These are phyloP conservation scores for Hanseniaspora hatyaiensis DNA, from an alignment of 805 yeast genomes.

Conservation along the genomic window DNA sequence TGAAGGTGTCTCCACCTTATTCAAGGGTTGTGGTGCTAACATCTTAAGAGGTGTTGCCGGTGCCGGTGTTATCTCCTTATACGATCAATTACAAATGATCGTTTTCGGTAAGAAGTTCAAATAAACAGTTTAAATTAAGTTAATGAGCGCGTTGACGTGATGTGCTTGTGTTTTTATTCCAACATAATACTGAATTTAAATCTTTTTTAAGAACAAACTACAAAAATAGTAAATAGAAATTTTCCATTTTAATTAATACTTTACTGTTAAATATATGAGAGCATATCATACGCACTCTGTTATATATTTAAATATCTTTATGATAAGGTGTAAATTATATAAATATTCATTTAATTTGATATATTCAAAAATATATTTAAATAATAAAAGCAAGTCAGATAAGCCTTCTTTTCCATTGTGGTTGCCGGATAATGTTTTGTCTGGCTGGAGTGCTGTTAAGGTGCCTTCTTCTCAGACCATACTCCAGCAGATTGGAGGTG, in stretches of 20 bases:
- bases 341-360: conserved; percentile 3
- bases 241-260: not conserved
- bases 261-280: too few relatives aligned
- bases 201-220: not conserved
- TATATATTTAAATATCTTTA: too few relatives aligned
- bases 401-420: too few relatives aligned
- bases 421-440: too few relatives aligned
- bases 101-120: conserved; percentile 91
- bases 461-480: too few relatives aligned
- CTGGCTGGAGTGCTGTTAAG: too few relatives aligned
- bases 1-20: conserved; percentile 85
- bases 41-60: conserved; percentile 99
- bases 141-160: too few relatives aligned
- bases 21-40: conserved; percentile 99
- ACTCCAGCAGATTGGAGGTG: too few relatives aligned
- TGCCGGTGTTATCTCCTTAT: conserved; percentile 97
- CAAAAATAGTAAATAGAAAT: conserved; percentile 6
- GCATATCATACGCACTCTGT: too few relatives aligned
- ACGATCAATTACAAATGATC: conserved; percentile 93
- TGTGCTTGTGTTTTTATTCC: too few relatives aligned
- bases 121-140: conserved; percentile 27
- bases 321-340: conserved; percentile 2
- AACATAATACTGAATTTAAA: too few relatives aligned
- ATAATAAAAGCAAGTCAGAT: not conserved
- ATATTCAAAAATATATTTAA: too few relatives aligned